phyloP scores from a whole-genome alignment of 805 yeast species.

The Candida alai region DNA sequence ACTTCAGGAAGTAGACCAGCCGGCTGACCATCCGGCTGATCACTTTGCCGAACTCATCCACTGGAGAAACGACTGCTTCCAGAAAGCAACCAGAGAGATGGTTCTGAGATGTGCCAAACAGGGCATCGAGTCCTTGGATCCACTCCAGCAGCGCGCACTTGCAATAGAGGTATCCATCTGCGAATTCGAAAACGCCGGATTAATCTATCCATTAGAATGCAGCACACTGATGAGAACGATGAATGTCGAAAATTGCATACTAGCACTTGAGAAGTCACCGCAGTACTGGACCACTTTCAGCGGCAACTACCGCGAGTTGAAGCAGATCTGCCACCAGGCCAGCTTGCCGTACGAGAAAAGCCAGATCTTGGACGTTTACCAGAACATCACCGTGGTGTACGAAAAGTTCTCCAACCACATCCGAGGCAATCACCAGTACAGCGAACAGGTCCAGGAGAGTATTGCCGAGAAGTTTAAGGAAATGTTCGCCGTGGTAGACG shows the following conservation, averaged over 20 bases:
- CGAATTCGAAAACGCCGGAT: constrained; percentile 47
- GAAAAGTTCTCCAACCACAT: constrained; percentile 10
- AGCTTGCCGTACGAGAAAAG: constrained; percentile 51
- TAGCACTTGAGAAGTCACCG: constrained; percentile 37
- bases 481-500: constrained; percentile 8
- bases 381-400: constrained; percentile 40
- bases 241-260: constrained; percentile 34
- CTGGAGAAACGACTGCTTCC: constrained; percentile 10
- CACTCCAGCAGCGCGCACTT: constrained; percentile 27
- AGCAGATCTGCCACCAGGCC: constrained; percentile 51
- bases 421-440: constrained; percentile 5
- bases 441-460: constrained; percentile 7
- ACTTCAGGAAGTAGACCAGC: too few species aligned
- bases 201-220: constrained; percentile 32
- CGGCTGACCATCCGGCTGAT: too few species aligned
- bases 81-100: constrained; percentile 36
- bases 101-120: constrained; percentile 36
- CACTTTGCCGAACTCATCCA: not conserved
- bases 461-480: constrained; percentile 13
- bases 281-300: constrained; percentile 76
- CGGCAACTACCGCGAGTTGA: constrained; percentile 56
- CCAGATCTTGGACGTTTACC: constrained; percentile 42
- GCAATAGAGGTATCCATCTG: constrained; percentile 52
- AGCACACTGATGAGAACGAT: constrained; percentile 3
- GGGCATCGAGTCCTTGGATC: constrained; percentile 37